Evolutionary conservation across 2,329 filamentous ascomycete genomes (phyloP).

Genomic region (Aspergillus pseudotamarii): DNA sequence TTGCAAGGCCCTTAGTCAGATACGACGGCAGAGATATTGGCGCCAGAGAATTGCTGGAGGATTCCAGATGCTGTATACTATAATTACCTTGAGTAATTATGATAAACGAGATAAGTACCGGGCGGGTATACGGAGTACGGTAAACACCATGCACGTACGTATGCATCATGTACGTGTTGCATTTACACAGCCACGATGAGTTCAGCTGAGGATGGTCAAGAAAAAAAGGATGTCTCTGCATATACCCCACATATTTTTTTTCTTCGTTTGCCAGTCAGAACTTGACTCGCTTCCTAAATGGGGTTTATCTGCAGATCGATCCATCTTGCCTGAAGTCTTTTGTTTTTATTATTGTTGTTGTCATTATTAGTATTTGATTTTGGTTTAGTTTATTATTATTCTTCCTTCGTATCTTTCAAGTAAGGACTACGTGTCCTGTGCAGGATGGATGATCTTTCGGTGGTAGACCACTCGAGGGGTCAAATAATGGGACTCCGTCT

Average conservation of each 20-base stretch:
- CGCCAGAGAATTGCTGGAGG: neutral
- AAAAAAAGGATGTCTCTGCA: neutral
- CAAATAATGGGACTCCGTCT: neutral
- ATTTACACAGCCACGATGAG: constrained; percentile 1
- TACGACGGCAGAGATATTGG: neutral
- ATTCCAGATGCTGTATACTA: neutral
- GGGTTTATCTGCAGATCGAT: neutral
- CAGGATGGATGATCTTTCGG: neutral
- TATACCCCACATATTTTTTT: neutral
- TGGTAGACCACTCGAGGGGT: neutral
- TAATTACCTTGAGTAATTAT: neutral
- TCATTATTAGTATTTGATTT: neutral
- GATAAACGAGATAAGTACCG: neutral
- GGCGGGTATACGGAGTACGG: neutral
- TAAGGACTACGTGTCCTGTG: neutral
- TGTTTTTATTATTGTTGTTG: neutral
- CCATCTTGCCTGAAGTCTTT: neutral
- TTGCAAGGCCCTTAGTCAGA: too few relatives aligned
- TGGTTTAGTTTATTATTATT: neutral
- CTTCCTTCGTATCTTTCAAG: neutral
- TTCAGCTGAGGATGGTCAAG: neutral
- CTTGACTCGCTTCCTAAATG: neutral
- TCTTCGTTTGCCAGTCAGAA: neutral
- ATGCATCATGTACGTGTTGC: neutral
- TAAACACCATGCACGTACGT: neutral